Evolutionary conservation across 768 basidiomycete species (phyloP).

Genomic region (Kwoniella sp.): DNA sequence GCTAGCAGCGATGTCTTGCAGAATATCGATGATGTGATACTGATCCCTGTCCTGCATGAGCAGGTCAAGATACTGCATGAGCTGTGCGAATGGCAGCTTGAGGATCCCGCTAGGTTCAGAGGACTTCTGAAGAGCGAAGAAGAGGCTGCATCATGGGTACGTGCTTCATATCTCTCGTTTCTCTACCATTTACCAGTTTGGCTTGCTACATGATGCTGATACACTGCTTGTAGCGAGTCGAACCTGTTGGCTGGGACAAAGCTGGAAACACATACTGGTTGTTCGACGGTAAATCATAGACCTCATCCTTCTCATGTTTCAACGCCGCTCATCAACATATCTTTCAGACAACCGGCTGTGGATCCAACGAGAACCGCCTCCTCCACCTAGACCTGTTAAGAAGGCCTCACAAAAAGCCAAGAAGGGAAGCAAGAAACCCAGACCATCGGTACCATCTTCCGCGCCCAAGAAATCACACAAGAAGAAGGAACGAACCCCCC

Average conservation of each 20-base stretch:
- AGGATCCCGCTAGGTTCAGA: constrained; percentile 52
- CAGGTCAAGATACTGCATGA: constrained; percentile 53
- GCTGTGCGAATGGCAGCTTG: constrained; percentile 57
- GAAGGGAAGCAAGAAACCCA: constrained; percentile 27
- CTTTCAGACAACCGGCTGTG: constrained; percentile 53
- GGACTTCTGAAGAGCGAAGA: constrained; percentile 52
- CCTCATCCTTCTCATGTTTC: too few species aligned
- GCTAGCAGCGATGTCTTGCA: background rate
- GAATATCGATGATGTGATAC: background rate
- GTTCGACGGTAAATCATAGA: constrained; percentile 56
- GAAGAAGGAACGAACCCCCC: constrained; percentile 26
- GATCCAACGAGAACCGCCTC: constrained; percentile 50
- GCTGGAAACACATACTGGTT: constrained; percentile 55
- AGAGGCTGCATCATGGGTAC: constrained; percentile 48
- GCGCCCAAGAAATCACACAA: constrained; percentile 26
- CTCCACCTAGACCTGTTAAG: constrained; percentile 42
- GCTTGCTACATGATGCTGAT: constrained; percentile 25
- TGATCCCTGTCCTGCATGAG: background rate
- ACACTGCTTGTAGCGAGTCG: constrained; percentile 43
- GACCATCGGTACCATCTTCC: constrained; percentile 13
- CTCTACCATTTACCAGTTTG: constrained; percentile 8
- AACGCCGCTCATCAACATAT: too few species aligned
- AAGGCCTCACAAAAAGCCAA: constrained; percentile 46
- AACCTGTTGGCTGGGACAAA: constrained; percentile 56
- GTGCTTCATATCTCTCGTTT: too few species aligned